These are phyloP conservation scores for Wickerhamomyces ciferrii DNA, from an alignment of 805 yeast species.

Conservation along the genomic window DNA sequence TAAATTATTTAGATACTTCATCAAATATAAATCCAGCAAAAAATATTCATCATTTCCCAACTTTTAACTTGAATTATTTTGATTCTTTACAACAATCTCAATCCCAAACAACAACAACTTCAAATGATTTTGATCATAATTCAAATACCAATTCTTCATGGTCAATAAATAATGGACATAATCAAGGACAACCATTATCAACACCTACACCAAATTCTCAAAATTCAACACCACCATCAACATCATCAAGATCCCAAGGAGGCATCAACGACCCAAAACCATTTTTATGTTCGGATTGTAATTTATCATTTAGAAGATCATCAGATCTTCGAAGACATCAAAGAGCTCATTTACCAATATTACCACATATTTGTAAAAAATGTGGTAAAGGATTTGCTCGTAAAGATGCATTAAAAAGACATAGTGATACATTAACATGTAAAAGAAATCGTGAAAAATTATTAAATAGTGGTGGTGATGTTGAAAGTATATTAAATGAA, in stretches of 20 bases:
- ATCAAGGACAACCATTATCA: too few relatives aligned
- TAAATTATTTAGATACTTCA: constrained; percentile 6
- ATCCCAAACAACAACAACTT: not conserved
- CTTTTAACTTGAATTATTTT: constrained; percentile 23
- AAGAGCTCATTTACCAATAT: constrained; percentile 63
- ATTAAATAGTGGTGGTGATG: constrained; percentile 29
- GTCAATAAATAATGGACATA: not conserved
- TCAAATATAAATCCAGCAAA: constrained; percentile 2
- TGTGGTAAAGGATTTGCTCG: constrained; percentile 85
- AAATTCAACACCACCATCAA: not conserved
- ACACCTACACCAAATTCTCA: constrained; percentile 1
- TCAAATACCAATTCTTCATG: not conserved
- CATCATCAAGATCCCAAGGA: not conserved
- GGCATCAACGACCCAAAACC: constrained; percentile 24
- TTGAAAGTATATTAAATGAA: constrained; percentile 25
- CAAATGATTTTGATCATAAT: not conserved
- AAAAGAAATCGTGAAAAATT: constrained; percentile 60
- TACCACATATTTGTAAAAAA: constrained; percentile 68
- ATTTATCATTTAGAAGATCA: constrained; percentile 58
- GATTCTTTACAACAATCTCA: constrained; percentile 30
- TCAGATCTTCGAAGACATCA: constrained; percentile 72
- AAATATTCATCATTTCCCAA: constrained; percentile 15
- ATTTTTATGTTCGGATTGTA: constrained; percentile 55
- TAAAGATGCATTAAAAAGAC: constrained; percentile 77
- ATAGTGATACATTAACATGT: constrained; percentile 70